Base-by-base conservation (phyloP, 2,329 filamentous ascomycete species). In the Penicillium sp. region DNA sequence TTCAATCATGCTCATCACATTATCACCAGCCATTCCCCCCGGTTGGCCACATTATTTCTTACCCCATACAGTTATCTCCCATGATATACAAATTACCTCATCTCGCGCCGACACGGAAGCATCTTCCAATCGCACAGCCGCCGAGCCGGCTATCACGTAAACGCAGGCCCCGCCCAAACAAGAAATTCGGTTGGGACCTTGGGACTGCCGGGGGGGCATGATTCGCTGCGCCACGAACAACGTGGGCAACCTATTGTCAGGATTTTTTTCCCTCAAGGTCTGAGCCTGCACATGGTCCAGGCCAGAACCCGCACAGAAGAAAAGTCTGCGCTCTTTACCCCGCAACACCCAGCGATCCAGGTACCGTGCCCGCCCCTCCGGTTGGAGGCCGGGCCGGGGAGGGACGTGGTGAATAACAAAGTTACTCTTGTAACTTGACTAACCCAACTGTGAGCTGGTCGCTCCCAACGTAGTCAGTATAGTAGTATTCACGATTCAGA, bases 91-190 rank as follows among this genome's bases (percentile, higher is more conserved):
- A 58, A 62, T 67, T 67, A 69, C 63, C 62, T 65, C 62, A 68
- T 63, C 52, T 57, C 38, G 25, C 42, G 43, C 38, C 52, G 55
- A 45, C 37, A 58, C 68, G 68, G 68, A 59, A 55, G 48, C 45
- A 19, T 61, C 68, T 68, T 62, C 68, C 68, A 70, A 70, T 70
- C 51, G 60, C 57, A 49, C 46, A 35, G 30, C 16, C 63, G 68
- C 65, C 62, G 63, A 65, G 60, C 43, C n/a, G 35, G 38, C 54
- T 25, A 70, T 69, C 65, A 69, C 67, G 68, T 69, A 69, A 69
- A 40, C 35, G 22, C 14, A 45, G 55, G 49, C 58, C 63, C 65
- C 58, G 62, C 59, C 28, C 38, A 22, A 48, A 60, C 61, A 57
- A 57, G 57, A 60, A 11, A 13, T 30, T 56, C 42, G 51, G 55